Evolutionary conservation across 495 filamentous ascomycete genomes (phyloP).

Genomic region (Pyrenopolyporus hunteri): DNA sequence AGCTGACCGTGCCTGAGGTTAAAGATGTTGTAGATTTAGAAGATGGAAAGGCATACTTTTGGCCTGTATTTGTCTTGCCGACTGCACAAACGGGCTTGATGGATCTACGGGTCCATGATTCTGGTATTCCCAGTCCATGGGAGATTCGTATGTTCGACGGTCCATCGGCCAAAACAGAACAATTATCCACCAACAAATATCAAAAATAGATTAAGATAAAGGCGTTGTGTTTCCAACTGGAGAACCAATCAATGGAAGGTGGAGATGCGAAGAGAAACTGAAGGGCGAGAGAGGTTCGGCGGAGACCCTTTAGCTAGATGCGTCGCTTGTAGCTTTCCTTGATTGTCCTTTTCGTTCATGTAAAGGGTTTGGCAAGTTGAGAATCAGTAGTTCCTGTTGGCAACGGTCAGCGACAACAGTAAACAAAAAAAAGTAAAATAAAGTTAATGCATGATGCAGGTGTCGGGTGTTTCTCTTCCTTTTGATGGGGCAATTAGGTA

Average conservation of each 20-base stretch:
- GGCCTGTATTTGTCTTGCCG: slow-evolving; percentile 32
- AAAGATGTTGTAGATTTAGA: slow-evolving; percentile 1
- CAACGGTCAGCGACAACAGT: slow-evolving; percentile 32
- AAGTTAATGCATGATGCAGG: neutral
- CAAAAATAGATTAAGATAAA: neutral
- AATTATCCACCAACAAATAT: slow-evolving; percentile 1
- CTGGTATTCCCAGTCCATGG: slow-evolving; percentile 60
- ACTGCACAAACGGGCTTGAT: slow-evolving; percentile 54
- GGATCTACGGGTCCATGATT: slow-evolving; percentile 50
- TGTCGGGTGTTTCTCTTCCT: no score
- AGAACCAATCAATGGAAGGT: neutral
- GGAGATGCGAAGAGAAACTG: neutral
- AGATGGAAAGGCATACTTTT: slow-evolving; percentile 21
- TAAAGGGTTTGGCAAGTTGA: neutral
- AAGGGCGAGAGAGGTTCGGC: neutral
- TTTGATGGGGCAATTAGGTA: no score
- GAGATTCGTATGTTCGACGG: slow-evolving; percentile 51
- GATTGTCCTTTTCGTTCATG: neutral
- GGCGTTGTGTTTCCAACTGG: neutral
- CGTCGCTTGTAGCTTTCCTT: neutral
- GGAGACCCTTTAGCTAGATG: no score
- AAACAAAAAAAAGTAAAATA: slow-evolving; percentile 28
- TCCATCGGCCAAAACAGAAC: slow-evolving; percentile 42
- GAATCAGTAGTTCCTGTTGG: slow-evolving; percentile 27
- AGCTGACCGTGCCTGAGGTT: neutral